A percentile compares a stretch with the other conserved stretches of the same genome.
Conservation (phyloP, 2,329 filamentous ascomycete species). For the Alternaria rosae region DNA sequence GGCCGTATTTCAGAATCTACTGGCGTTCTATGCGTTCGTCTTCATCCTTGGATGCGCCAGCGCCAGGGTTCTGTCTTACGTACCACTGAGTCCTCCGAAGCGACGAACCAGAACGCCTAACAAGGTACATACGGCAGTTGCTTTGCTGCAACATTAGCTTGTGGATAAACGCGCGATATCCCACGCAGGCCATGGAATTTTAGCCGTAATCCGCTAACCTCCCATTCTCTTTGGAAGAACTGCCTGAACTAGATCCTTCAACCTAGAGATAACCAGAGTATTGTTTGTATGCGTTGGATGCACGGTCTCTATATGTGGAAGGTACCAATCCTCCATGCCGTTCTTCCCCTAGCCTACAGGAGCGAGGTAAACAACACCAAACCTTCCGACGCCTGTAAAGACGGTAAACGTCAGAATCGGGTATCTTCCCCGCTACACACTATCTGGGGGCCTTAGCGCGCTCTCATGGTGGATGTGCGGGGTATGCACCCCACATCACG, state of each 20-base stretch:
- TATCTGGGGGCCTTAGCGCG: background rate
- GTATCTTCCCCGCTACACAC: background rate
- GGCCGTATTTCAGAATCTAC: slow-evolving; percentile 6
- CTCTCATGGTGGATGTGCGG: background rate
- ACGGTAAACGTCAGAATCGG: background rate
- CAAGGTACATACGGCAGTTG: background rate
- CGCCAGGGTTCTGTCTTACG: slow-evolving; percentile 2
- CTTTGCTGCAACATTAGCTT: background rate
- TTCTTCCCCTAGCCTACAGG: background rate
- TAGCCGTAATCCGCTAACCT: background rate
- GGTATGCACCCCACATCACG: slow-evolving; percentile 9
- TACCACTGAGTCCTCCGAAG: background rate
- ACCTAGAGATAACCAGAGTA: background rate
- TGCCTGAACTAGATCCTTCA: background rate
- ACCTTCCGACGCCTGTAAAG: background rate
- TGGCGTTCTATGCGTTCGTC: slow-evolving; percentile 13
- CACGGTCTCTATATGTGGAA: background rate
- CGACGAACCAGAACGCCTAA: background rate
- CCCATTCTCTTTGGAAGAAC: background rate
- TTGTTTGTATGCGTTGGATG: background rate
- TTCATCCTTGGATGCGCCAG: slow-evolving; percentile 13
- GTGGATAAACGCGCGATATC: background rate
- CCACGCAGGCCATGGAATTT: background rate
- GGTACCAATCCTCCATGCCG: background rate
- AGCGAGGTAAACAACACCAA: background rate